Evolutionary conservation across 768 basidiomycete species (phyloP).

Genomic region (Sutorius australiensis): DNA sequence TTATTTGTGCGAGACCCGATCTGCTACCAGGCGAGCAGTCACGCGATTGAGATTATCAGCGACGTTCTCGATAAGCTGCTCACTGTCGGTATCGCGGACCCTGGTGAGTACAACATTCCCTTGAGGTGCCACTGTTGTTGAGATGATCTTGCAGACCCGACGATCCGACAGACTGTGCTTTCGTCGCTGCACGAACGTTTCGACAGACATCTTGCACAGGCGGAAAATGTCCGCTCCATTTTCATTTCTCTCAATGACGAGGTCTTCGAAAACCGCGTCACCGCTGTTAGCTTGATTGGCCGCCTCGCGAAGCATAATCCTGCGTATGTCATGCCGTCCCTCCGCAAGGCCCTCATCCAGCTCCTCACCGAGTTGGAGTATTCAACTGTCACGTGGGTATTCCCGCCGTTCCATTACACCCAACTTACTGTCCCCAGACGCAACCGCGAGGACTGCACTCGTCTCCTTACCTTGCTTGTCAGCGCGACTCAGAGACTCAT

Average conservation of each 20-base stretch:
- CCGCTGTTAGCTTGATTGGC: conserved; percentile 89
- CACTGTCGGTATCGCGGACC: conserved; percentile 94
- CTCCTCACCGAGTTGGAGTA: conserved; percentile 96
- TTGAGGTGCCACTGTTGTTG: conserved; percentile 3
- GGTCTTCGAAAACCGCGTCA: conserved; percentile 86
- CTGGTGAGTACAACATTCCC: conserved; percentile 50
- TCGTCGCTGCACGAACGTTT: conserved; percentile 87
- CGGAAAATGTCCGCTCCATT: conserved; percentile 94
- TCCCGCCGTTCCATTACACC: neutral
- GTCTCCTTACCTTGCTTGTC: conserved; percentile 83
- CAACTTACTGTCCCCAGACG: conserved; percentile 45
- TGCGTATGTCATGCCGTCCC: conserved; percentile 96
- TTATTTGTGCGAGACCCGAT: conserved; percentile 94
- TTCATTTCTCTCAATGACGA: conserved; percentile 99
- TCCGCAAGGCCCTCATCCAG: conserved; percentile 93
- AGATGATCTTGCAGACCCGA: conserved; percentile 45
- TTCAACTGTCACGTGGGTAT: conserved; percentile 76
- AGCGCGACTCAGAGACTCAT: conserved; percentile 91
- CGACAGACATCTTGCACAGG: conserved; percentile 95
- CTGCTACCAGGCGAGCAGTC: conserved; percentile 91
- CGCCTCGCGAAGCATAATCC: conserved; percentile 94
- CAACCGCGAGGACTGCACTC: conserved; percentile 88
- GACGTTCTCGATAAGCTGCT: conserved; percentile 97
- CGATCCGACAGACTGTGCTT: conserved; percentile 83
- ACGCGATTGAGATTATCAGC: conserved; percentile 94